Base-by-base conservation (phyloP, 768 basidiomycete genomes). In the Rhizopogon sp. region DNA sequence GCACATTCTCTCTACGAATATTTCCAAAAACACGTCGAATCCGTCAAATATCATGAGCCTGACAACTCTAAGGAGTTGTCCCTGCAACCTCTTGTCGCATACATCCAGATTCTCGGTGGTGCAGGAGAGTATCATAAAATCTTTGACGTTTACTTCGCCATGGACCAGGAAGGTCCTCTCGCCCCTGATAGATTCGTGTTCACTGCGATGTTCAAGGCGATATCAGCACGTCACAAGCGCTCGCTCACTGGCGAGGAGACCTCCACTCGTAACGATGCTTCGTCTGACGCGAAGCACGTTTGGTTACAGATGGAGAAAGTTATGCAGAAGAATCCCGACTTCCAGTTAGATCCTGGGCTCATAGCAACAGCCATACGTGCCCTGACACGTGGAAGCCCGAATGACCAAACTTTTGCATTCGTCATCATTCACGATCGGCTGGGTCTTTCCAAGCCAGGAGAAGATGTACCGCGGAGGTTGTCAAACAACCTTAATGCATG, bases 61-160 rank as follows among this genome's bases (percentile, higher is more conserved):
- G 56, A 63, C 5, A 79, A 79, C 57, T 53, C 72, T 9, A 76
- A 83, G n/a, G 71, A 85, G 39, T 72, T 73, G n/a, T 62, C 73
- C 9, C 64, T 70, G 4, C 39, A 60, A 17, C 84, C 87, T 20
- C 69, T 85, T 42, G 78, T 77, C 37, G 64, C 74, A 43, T 93
- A 91, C 65, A 79, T 93, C 44, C 79, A 76, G 52, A 77, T 90
- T 39, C 79, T 93, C 6, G 85, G 82, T 50, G 76, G 76, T 37
- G 77, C 81, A 6, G 78, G 79, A 13, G 69, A 78, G 9, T 79
- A 84, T 55, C 83, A 89, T 58, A 79, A 79, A 54, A 78, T 90
- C 14, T 88, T 90, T 59, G 88, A 91, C 56, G 81, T 92, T 47
- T 92, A 84, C 70, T 81, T 88, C 58, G 75, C 76, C 13, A 69